Base-by-base conservation (phyloP, 371 early-diverging fungal genomes). In the Mucor mucedo region DNA sequence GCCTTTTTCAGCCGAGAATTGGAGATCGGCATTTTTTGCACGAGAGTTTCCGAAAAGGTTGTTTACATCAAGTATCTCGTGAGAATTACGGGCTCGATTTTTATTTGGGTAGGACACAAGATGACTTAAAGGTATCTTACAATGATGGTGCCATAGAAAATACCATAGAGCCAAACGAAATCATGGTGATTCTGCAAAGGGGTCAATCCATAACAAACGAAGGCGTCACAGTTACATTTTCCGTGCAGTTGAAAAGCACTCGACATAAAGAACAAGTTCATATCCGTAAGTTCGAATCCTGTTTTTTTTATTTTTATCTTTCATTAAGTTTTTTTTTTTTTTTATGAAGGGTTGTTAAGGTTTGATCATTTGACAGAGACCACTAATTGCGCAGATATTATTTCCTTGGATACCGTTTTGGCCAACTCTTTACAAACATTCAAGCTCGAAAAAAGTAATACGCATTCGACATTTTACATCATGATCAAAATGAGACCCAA, bases 31-130 rank as follows among this genome's bases (percentile, higher is more conserved):
- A 47, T 47, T 21, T 21, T 21, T 21, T 47, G 21, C 47, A 47
- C 47, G 47, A 47, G 21, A 21, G n/a, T 21, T 47, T 47, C 21
- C 47, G 21, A 5, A 47, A 47, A 21, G 47, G 47, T 47, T 47
- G 47, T 47, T 47, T 47, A 47, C 47, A 47, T 47, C 47, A 47
- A 47, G 47, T 47, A 21, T 47, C 47, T 21, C 47, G 27, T 21
- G 47, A 47, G 8, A 47, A 47, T 21, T 47, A 47, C 21, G 47
- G 47, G 8, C 47, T 47, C 8, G 47, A 47, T 21, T 47, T 47
- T 21, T 47, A 47, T 27, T 7, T 5, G 4, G 21, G 21, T 21
- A 47, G 9, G 5, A 21, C 47, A 21, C 27, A 47, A 47, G 21
- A 21, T 21, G 27, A 8, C 9, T 8, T 47, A 1, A 1, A 3